phyloP scores from a whole-genome alignment of 352 stramenopile species.

The Thalassiosira ordinaria region DNA sequence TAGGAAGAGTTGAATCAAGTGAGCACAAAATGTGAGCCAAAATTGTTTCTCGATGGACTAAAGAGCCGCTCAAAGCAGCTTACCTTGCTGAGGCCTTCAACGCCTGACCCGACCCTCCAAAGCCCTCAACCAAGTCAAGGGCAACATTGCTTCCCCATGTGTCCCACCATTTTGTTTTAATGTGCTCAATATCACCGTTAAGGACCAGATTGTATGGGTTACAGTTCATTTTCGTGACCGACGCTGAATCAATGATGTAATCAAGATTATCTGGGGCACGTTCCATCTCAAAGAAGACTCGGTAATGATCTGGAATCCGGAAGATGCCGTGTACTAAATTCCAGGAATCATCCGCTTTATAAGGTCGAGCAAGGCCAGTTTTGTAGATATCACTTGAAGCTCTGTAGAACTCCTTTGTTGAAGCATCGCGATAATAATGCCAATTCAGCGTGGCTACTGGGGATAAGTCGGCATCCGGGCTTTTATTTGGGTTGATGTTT shows the following conservation, averaged over 20 bases:
- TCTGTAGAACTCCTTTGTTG: constrained; percentile 36
- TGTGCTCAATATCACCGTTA: constrained; percentile 55
- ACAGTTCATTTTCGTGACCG: constrained; percentile 41
- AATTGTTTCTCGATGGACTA: no score
- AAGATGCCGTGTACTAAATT: constrained; percentile 51
- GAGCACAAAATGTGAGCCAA: no score
- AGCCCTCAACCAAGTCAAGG: constrained; percentile 28
- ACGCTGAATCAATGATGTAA: constrained; percentile 45
- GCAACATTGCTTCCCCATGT: constrained; percentile 27
- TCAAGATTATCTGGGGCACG: constrained; percentile 46
- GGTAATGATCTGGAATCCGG: background rate
- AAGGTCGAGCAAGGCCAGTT: constrained; percentile 33
- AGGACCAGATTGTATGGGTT: constrained; percentile 34
- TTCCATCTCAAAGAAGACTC: constrained; percentile 50
- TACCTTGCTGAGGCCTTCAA: constrained; percentile 38
- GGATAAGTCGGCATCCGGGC: constrained; percentile 26
- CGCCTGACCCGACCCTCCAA: constrained; percentile 33
- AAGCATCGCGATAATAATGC: constrained; percentile 20
- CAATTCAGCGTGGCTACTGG: constrained; percentile 23
- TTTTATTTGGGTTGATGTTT: constrained; percentile 41
- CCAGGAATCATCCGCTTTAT: constrained; percentile 38
- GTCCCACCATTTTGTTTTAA: constrained; percentile 50
- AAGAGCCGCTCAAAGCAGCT: no score
- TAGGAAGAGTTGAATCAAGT: no score
- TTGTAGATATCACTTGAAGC: constrained; percentile 17